Evolutionary conservation across 768 basidiomycete species (phyloP), one percentile per base, ranked within the genome.

Genomic region (Dictyophora rubrovolvata): DNA sequence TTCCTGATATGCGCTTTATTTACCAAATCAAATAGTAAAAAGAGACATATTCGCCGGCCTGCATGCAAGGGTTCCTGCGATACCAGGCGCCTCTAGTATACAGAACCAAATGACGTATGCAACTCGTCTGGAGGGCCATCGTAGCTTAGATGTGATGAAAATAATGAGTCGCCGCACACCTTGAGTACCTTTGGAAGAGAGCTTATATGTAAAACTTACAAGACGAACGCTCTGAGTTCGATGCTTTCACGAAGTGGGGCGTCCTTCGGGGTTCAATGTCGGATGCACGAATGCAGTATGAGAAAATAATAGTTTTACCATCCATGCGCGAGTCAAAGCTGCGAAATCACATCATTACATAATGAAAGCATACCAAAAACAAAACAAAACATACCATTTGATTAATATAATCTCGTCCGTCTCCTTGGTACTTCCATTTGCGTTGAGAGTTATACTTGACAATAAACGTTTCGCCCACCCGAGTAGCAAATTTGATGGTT

Each of bases 261-360:
- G 49, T 72, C 79, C 37, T 70, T 65, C 1, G 81, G 82, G 3
- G 79, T 82, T n/a, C n/a, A n/a, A n/a, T 0, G 71, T 70, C 1
- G 79, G 76, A 60, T 85, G 83, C 33, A 72, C 60, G 67, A 85
- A 86, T 2, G 74, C 82, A n/a, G 80, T 81, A 64, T 86, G 85
- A 4, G 84, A 84, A 76, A 14, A 72, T 64, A 0, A 83, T 80
- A 16, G 80, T 77, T 59, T 73, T 75, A 1, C 74, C 77, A 59
- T 78, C 75, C 55, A 75, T 69, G 22, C 71, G 52, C 0, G 75
- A 75, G 62, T 77, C 75, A 57, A 69, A 76, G 59, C 75, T 77
- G 22, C 61, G 17, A 36, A 53, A 54, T 23, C 12, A 34, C 18
- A 55, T 22, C 6, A 33, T 9, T 20, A 36, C 23, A 22, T 17